Evolutionary conservation across 495 filamentous ascomycete species (phyloP).

Genomic region (Tuber indicum): DNA sequence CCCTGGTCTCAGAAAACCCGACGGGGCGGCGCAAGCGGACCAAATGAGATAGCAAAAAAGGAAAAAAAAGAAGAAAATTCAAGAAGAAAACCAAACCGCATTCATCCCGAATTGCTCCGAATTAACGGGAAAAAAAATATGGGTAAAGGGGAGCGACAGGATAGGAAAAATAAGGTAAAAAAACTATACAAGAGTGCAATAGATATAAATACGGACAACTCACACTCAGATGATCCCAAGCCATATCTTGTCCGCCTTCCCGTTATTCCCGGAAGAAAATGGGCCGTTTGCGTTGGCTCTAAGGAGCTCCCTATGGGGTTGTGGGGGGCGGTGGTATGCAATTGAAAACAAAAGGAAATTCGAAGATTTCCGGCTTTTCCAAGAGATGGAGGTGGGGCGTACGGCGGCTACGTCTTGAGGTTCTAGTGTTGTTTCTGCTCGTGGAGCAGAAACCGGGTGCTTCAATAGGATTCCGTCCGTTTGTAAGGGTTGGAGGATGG

Average conservation of each 20-base stretch:
- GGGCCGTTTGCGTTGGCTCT: constrained; percentile 12
- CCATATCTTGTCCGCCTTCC: constrained; percentile 20
- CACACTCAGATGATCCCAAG: constrained; percentile 33
- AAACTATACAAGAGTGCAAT: constrained; percentile 3
- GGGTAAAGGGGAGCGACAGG: not conserved
- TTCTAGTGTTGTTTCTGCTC: constrained; percentile 3
- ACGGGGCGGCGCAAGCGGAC: constrained; percentile 17
- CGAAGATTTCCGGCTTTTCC: constrained; percentile 3
- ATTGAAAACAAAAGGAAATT: constrained; percentile 13
- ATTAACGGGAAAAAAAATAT: not conserved
- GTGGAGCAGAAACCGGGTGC: constrained; percentile 10
- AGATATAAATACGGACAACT: constrained; percentile 11
- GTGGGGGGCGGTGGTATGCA: constrained; percentile 3
- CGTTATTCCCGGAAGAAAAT: not conserved
- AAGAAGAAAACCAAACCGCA: not conserved
- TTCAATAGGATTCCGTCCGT: constrained; percentile 1
- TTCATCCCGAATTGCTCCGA: constrained; percentile 2
- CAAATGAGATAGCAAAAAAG: not conserved
- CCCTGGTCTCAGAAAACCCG: constrained; percentile 18
- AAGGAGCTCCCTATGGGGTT: constrained; percentile 6
- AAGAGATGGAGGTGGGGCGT: not conserved
- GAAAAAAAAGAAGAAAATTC: constrained; percentile 1
- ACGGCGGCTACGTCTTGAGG: constrained; percentile 3
- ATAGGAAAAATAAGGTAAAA: not conserved
- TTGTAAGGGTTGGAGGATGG: not conserved